Percentiles rank a stretch among this genome's conserved stretches.
Conservation (phyloP, 2,329 filamentous ascomycete genomes). For the Chalaropsis thielavioides region DNA sequence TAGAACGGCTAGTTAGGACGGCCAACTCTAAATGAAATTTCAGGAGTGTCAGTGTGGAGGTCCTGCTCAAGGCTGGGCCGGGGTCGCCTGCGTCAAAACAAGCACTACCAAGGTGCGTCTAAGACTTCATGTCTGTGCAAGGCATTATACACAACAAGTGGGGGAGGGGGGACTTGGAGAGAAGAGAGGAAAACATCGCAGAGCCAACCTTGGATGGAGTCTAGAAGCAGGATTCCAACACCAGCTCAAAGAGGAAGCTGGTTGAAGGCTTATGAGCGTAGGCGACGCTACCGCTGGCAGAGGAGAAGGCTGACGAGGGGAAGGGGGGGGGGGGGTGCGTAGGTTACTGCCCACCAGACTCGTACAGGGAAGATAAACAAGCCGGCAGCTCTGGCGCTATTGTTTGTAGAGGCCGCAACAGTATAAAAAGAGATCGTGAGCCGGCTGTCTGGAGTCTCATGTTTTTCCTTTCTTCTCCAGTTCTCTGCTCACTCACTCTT, state of each 20-base stretch:
- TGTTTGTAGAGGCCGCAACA: not conserved
- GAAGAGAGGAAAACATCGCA: not conserved
- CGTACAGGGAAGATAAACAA: not conserved
- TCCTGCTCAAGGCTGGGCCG: not conserved
- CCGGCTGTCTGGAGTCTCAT: not conserved
- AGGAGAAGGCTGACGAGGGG: not conserved
- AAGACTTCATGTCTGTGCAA: not conserved
- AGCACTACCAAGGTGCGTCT: not conserved
- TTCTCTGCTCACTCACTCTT: constrained; percentile 9
- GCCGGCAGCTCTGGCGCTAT: not conserved
- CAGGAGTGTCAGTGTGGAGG: not conserved
- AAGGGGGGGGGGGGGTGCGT: too few relatives aligned
- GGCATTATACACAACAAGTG: not conserved
- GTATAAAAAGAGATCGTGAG: constrained; percentile 9
- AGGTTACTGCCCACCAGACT: too few relatives aligned
- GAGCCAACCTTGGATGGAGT: not conserved
- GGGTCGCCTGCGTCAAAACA: not conserved
- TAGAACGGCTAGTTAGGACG: not conserved
- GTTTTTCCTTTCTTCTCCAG: constrained; percentile 10
- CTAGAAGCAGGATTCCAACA: not conserved
- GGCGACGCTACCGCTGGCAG: not conserved
- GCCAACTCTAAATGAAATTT: constrained; percentile 1
- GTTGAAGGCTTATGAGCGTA: not conserved
- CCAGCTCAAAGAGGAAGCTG: not conserved
- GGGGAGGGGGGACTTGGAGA: not conserved